Evolutionary conservation across 768 basidiomycete genomes (phyloP), one percentile per base, ranked within the genome.

Genomic region (Tricholoma terreum): DNA sequence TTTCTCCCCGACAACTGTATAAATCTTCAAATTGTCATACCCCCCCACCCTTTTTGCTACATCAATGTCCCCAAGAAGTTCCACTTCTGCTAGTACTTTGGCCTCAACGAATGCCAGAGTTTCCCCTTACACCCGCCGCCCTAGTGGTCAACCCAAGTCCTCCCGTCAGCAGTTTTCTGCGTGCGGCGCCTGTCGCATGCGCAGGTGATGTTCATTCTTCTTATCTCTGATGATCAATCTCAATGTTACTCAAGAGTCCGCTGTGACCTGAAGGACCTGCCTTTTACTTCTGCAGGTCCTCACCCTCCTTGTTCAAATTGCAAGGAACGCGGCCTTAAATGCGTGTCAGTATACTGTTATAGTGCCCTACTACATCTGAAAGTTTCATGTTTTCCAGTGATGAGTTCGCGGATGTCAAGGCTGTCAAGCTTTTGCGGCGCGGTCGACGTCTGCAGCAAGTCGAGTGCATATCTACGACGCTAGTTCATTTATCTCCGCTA

Each of bases 151-250:
- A 56, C 83, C 88, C 55, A 91, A 91, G 69, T 89, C 90, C 27
- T 81, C 85, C 2, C 76, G 90, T 59, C 87, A 90, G 64, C 91
- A 96, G 64, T 92, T 92, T 73, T 90, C 89, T n/a, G 94, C 94
- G 7, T 96, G 94, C 69, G 92, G 92, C 56, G 92, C 92, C 30
- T 97, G 94, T 72, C 85, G 92, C 58, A 91, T 91, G 85, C 75
- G 94, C 69, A 83, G 94, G 87, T 89, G 52, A 49, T 36, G 73
- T 61, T 48, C 50, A 55, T 64, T 53, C 46, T 66, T 48, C 55
- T 53, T 36, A 54, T 45, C 43, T 19, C 0, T 24, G 54, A 22
- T 4, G 22, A 21, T 21, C 46, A 42, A 30, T 58, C 52, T 58
- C 35, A 56, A 57, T 57, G 50, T 40, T 52, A 15, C 48, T 24